A percentile compares a stretch with the other conserved stretches of the same genome.
phyloP scores from a whole-genome alignment of 2,329 filamentous ascomycete genomes.

The Pseudocercospora vitis region DNA sequence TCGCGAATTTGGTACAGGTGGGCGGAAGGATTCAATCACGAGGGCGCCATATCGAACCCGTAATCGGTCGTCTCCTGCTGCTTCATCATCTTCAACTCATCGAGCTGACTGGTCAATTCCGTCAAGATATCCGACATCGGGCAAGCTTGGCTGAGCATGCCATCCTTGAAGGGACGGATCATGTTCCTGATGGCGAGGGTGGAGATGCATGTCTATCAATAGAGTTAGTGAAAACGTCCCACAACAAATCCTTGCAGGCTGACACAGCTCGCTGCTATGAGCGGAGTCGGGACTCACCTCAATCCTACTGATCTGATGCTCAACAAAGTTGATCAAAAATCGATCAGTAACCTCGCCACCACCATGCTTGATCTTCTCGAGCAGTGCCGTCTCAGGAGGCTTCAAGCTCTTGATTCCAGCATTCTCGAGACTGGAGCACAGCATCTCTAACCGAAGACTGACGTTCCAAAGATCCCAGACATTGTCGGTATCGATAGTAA shows the following conservation, averaged over 20 bases:
- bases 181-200: slow-evolving; percentile 78
- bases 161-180: slow-evolving; percentile 66
- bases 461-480: slow-evolving; percentile 90
- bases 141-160: slow-evolving; percentile 70
- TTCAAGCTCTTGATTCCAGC: slow-evolving; percentile 64
- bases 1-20: no score
- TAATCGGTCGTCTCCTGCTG: slow-evolving; percentile 10
- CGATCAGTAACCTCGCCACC: slow-evolving; percentile 86
- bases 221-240: slow-evolving; percentile 27
- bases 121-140: slow-evolving; percentile 73
- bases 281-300: slow-evolving; percentile 80
- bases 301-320: slow-evolving; percentile 92
- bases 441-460: slow-evolving; percentile 84
- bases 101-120: slow-evolving; percentile 61
- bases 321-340: slow-evolving; percentile 84
- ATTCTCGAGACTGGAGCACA: slow-evolving; percentile 85
- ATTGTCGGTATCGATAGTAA: slow-evolving; percentile 79
- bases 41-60: slow-evolving; percentile 4
- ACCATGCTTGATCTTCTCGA: slow-evolving; percentile 70
- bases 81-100: slow-evolving; percentile 56
- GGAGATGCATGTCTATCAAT: slow-evolving; percentile 70
- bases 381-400: slow-evolving; percentile 76
- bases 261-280: neutral
- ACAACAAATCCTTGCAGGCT: neutral
- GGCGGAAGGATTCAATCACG: no score